Conservation (phyloP, 2,329 filamentous ascomycete genomes). For the Periconia macrospinosa region DNA sequence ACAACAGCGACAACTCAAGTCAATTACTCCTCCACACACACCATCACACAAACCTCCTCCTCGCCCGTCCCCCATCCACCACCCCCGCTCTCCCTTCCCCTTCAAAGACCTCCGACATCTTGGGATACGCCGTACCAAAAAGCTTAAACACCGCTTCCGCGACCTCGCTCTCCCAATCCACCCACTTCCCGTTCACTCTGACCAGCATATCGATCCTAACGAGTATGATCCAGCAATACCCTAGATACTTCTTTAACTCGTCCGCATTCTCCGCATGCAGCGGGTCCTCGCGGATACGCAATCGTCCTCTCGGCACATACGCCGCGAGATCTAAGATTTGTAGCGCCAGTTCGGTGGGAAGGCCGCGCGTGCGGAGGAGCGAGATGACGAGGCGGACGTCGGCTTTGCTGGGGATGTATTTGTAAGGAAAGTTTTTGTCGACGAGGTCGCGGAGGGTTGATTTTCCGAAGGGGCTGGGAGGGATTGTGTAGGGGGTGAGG, state of each 20-base stretch:
- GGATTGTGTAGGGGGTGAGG: neutral
- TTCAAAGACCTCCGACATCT: conserved; percentile 1
- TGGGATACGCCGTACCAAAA: conserved; percentile 7
- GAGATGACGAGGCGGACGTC: conserved; percentile 7
- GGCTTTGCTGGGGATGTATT: conserved; percentile 6
- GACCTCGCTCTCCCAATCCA: conserved; percentile 15
- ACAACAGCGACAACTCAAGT: no score
- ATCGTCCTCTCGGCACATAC: conserved; percentile 1
- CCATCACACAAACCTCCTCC: conserved; percentile 1
- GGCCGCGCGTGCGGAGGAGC: conserved; percentile 1
- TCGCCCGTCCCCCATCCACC: neutral
- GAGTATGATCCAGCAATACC: conserved; percentile 12
- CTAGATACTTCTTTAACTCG: conserved; percentile 11
- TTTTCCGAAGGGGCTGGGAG: neutral
- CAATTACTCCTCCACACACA: no score
- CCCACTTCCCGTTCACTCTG: conserved; percentile 4
- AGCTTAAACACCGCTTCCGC: conserved; percentile 7
- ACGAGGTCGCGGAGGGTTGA: neutral
- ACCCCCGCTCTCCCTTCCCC: neutral
- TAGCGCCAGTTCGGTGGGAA: conserved; percentile 11
- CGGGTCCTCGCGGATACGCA: conserved; percentile 5
- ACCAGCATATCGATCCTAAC: conserved; percentile 11
- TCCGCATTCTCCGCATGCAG: conserved; percentile 8
- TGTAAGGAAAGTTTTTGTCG: neutral
- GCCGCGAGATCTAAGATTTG: conserved; percentile 7